Percentiles rank a stretch among this genome's conserved stretches.
Conservation (phyloP, 768 basidiomycete species). For the Lentinula guzmanii region DNA sequence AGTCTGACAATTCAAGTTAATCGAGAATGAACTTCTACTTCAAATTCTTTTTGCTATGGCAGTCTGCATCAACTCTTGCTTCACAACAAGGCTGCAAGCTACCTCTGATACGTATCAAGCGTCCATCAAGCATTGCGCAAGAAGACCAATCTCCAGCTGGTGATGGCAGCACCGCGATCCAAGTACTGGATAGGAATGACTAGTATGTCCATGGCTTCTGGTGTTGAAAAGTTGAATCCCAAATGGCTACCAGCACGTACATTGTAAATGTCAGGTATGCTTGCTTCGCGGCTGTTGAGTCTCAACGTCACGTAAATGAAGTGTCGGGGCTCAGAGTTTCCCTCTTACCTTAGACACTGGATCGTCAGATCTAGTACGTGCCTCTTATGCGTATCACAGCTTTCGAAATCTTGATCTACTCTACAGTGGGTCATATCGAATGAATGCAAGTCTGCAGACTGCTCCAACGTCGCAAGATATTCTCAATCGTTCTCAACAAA, state of each 20-base stretch:
- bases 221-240: background rate
- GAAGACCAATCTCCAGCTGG: background rate
- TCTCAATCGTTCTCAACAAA: slow-evolving; percentile 21
- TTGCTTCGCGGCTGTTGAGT: background rate
- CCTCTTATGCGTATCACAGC: background rate
- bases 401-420: slow-evolving; percentile 3
- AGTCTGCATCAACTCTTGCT: background rate
- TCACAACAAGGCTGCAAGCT: background rate
- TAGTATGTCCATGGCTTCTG: background rate
- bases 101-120: background rate
- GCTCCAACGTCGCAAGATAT: slow-evolving; percentile 37
- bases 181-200: background rate
- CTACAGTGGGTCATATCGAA: slow-evolving; percentile 46
- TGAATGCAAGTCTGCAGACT: slow-evolving; percentile 38
- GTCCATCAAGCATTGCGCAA: background rate
- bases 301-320: slow-evolving; percentile 10
- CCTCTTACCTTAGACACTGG: slow-evolving; percentile 49
- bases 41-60: background rate
- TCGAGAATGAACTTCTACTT: background rate
- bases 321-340: slow-evolving; percentile 37
- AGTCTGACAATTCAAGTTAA: background rate
- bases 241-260: slow-evolving; percentile 3
- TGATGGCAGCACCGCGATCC: background rate
- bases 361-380: slow-evolving; percentile 47
- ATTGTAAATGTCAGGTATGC: slow-evolving; percentile 8